Percentiles rank a stretch among this genome's conserved stretches.
These are phyloP conservation scores for Corrigiola litoralis DNA, from an alignment of 179 eudicot genomes.

Conservation along the genomic window DNA sequence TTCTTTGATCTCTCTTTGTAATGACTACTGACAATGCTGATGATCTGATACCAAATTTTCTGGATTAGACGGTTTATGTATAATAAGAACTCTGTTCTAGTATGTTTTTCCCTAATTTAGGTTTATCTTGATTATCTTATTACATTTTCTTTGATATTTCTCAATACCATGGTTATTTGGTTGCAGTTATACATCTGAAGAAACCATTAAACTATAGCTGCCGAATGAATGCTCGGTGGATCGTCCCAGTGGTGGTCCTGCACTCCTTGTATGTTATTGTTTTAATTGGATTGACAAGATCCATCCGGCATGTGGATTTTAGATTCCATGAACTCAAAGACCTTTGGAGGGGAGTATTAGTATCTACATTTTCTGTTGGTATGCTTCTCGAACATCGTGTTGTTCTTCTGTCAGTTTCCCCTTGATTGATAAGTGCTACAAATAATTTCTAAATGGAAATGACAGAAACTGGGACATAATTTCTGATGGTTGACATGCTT, in stretches of 20 bases:
- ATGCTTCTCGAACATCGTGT: conserved; percentile 13
- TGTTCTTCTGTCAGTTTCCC: neutral
- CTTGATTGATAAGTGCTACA: neutral
- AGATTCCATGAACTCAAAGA: conserved; percentile 90
- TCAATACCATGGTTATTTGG: neutral
- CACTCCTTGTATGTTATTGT: conserved; percentile 61
- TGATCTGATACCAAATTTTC: no score
- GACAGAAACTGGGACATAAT: neutral
- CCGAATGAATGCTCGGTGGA: conserved; percentile 67
- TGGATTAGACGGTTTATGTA: no score
- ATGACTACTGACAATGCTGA: no score
- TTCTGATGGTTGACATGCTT: neutral
- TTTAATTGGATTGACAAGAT: conserved; percentile 59
- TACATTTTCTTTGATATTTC: neutral
- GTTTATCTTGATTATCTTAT: neutral
- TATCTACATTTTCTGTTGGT: conserved; percentile 69
- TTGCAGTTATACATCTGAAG: conserved; percentile 56
- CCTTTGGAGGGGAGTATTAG: conserved; percentile 81
- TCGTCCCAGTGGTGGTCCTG: conserved; percentile 52
- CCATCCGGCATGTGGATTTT: conserved; percentile 72
- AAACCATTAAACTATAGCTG: conserved; percentile 66
- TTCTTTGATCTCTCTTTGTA: no score
- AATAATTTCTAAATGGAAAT: neutral
- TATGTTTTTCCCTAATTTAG: neutral
- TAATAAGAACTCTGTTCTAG: no score